phyloP scores from a whole-genome alignment of 768 basidiomycete species.

The Lentinula sp. region DNA sequence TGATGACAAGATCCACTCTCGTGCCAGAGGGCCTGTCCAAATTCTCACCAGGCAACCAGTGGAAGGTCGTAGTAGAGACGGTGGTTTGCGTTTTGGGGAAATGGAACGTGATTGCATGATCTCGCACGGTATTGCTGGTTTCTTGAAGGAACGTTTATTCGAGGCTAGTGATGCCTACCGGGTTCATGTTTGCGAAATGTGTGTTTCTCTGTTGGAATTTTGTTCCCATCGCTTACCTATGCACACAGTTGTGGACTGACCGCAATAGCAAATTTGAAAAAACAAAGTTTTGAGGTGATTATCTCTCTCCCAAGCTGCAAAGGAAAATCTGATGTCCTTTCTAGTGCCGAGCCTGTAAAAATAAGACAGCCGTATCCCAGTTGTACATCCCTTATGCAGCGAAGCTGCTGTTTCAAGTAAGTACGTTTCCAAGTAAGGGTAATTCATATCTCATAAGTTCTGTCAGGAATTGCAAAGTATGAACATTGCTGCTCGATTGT shows the following conservation, averaged over 20 bases:
- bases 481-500: constrained; percentile 88
- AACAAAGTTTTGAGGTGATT: constrained; percentile 87
- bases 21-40: constrained; percentile 95
- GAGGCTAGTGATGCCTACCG: constrained; percentile 92
- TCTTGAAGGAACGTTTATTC: constrained; percentile 95
- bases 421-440: not conserved
- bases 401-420: constrained; percentile 90
- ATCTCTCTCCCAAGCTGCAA: not conserved
- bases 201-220: constrained; percentile 24
- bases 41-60: constrained; percentile 97
- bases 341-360: constrained; percentile 91
- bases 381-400: constrained; percentile 95
- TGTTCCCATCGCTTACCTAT: constrained; percentile 9
- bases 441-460: not conserved
- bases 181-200: constrained; percentile 96
- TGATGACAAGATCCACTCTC: constrained; percentile 98
- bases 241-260: constrained; percentile 80
- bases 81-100: constrained; percentile 99
- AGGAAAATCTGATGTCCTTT: constrained; percentile 1
- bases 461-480: constrained; percentile 86
- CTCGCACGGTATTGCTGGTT: constrained; percentile 96
- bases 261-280: constrained; percentile 98
- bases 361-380: constrained; percentile 92
- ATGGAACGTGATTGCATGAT: constrained; percentile 99
- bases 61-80: constrained; percentile 97